Base-by-base conservation (phyloP, 2,329 filamentous ascomycete species). In the Rugonectria rugulosa region DNA sequence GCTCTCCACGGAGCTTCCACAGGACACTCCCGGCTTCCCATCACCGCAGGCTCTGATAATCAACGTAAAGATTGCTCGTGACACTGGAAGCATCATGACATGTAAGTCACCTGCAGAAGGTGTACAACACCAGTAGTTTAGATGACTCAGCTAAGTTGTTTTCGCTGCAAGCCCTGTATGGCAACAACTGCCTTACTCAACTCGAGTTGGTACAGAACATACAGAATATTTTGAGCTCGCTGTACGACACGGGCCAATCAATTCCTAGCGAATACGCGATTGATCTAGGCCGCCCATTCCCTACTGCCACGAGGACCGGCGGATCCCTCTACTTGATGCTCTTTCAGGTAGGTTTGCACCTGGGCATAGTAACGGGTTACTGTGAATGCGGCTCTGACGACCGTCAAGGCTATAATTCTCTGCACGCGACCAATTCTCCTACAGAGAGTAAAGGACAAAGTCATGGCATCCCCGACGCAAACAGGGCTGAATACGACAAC, bases 381-480 rank as follows among this genome's bases (percentile, higher is more conserved):
- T 4, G 24, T 27, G 24, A 27, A 27, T 27, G 11, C 24, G 24
- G 6, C 6, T 27, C 24, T 5, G 41, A 2, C 5, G 23, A 19
- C 12, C 17, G 10, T 15, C 2, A n/a, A 69, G 66, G 68, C 68
- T 1, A 70, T 70, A 24, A 69, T 70, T 8, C 57, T 70, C 5
- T 70, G 67, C 19, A 67, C 67, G 21, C 36, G 68, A 2, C 68
- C 68, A 19, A 62, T 70, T 11, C 47, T 70, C 5, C 59, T 70
- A 0, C 68, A 70, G 17, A 53, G 63, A 11, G 68, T 69, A 20
- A 70, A 70, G 26, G 68, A 70, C 19, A 69, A 68, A 27, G 64
- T 70, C 4, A 45, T 68, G 10, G 53, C 57, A 2, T 53, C 44
- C 12, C 56, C 55, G 19, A 44, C 48, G 7, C 50, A 57, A 12